Base-by-base conservation (phyloP, 225 moss, liverwort and hornwort species). In the Asterella californica region DNA sequence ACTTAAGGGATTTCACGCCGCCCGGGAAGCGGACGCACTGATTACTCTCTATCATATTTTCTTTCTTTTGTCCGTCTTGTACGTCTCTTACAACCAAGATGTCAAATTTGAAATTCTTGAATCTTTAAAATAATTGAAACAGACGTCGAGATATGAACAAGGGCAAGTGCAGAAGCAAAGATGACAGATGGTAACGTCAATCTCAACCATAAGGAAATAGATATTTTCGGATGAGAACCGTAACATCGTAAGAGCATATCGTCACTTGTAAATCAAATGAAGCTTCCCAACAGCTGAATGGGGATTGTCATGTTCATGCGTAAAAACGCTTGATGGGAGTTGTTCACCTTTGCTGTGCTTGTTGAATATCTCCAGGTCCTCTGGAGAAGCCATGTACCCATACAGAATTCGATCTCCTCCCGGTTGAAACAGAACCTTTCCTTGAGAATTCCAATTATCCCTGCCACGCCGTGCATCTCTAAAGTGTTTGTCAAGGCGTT, bases 321-420 rank as follows among this genome's bases (percentile, higher is more conserved):
- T 49, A 30, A 32, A 6, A 67, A 46, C 0, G 25, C 48, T 30
- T 67, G 34, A 67, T 36, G 32, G 67, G 52, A 32, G 27, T 0
- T 53, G 21, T 15, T 54, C 37, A 92, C 93, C 94, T 94, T 84
- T 97, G 82, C 93, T 92, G 83, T 97, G 96, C 82, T 90, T 88
- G 88, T 94, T 97, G 72, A 97, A 97, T 7, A 87, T 77, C 46
- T 92, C 92, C 57, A 97, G n/a, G 78, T 97, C 97, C 37, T 93
- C 94, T 70, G 85, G 79, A n/a, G 86, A 36, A 38, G 93, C 97
- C 89, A 97, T 86, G 83, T 94, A 94, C 24, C 93, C 97, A 83
- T 97, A 97, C 8, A 97, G 81, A 70, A 97, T 86, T 10, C 97
- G 90, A 82, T 94, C 81, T 21, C 97, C 97, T 59, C 97, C 97